phyloP scores from a whole-genome alignment of 306 rosid genomes.

The Vachellia pachyceras region DNA sequence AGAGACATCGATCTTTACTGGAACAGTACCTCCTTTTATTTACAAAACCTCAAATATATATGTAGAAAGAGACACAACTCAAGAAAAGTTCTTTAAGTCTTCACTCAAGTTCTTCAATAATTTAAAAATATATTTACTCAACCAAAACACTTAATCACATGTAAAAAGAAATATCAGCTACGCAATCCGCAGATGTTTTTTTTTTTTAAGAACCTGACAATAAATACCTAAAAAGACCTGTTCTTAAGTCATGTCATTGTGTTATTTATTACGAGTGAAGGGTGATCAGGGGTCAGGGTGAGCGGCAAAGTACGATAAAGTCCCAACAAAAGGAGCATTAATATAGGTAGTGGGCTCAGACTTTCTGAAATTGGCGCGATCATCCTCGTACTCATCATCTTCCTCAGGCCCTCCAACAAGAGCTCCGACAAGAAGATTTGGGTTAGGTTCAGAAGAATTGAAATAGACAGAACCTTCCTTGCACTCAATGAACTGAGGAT shows the following conservation, averaged over 20 bases:
- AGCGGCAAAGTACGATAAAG: slow-evolving; percentile 67
- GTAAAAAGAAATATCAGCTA: background rate
- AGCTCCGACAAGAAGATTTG: slow-evolving; percentile 75
- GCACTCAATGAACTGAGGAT: slow-evolving; percentile 65
- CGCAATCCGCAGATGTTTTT: background rate
- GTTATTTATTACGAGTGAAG: background rate
- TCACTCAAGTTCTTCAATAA: background rate
- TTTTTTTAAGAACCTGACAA: background rate
- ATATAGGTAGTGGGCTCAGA: slow-evolving; percentile 91
- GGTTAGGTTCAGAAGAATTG: slow-evolving; percentile 70
- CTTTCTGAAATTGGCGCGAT: slow-evolving; percentile 67
- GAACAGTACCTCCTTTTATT: slow-evolving; percentile 3
- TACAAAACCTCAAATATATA: slow-evolving; percentile 18
- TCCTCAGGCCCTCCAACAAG: slow-evolving; percentile 84
- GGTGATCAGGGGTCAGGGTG: slow-evolving; percentile 47
- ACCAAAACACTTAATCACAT: background rate
- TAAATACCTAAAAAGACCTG: background rate
- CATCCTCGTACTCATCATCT: slow-evolving; percentile 70
- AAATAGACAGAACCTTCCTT: slow-evolving; percentile 72
- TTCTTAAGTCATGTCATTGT: background rate
- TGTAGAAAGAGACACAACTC: background rate
- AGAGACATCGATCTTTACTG: slow-evolving; percentile 52
- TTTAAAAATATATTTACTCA: background rate
- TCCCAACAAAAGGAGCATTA: slow-evolving; percentile 91
- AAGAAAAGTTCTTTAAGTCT: background rate